These are phyloP conservation scores for Podospora fimiseda DNA, from an alignment of 495 filamentous ascomycete genomes.

Conservation along the genomic window DNA sequence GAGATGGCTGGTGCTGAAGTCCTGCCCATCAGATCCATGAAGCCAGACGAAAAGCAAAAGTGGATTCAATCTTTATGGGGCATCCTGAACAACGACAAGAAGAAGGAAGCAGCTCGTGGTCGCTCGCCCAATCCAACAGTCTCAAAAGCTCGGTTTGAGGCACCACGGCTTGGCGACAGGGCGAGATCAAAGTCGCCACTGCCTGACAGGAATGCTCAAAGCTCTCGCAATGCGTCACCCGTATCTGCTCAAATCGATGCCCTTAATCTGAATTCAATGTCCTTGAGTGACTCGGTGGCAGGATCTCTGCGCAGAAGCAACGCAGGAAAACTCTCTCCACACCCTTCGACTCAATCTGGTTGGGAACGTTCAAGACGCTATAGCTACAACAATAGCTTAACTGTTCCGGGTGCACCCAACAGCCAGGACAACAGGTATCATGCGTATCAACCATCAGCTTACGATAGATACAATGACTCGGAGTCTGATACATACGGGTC, in stretches of 20 bases:
- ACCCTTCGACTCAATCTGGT: not conserved
- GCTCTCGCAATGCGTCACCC: not conserved
- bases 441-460: not conserved
- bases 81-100: slow-evolving; percentile 18
- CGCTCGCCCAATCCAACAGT: not conserved
- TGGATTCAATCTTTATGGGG: slow-evolving; percentile 27
- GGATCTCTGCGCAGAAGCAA: not conserved
- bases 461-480: slow-evolving; percentile 2
- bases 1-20: slow-evolving; percentile 34
- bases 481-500: slow-evolving; percentile 4
- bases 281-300: not conserved
- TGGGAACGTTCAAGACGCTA: not conserved
- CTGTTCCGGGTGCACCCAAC: too few relatives aligned
- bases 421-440: not conserved
- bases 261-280: not conserved
- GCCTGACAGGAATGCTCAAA: not conserved
- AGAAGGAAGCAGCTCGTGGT: slow-evolving; percentile 10
- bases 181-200: slow-evolving; percentile 14
- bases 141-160: slow-evolving; percentile 18
- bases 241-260: slow-evolving; percentile 5
- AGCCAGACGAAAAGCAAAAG: slow-evolving; percentile 29
- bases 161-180: slow-evolving; percentile 9
- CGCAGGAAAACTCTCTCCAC: not conserved
- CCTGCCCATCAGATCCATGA: slow-evolving; percentile 28
- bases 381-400: not conserved